Evolutionary conservation across 1,139 yeast species (phyloP), one percentile per base, ranked within the genome.

Genomic region (Yamadazyma blattariae): DNA sequence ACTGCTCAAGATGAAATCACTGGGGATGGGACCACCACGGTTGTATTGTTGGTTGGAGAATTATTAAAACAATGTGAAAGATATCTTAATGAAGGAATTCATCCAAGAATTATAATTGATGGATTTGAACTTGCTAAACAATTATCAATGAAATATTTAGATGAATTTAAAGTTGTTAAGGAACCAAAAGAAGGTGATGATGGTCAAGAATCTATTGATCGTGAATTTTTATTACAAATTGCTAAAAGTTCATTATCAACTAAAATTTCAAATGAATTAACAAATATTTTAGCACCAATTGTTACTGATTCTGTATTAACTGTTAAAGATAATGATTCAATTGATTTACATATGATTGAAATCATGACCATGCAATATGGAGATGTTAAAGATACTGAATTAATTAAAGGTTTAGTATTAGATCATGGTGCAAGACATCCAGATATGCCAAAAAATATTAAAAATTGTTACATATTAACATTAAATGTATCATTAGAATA

Each of bases 391-490:
- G 95, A 90, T 40, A 90, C 98, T 15, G 76, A 77, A 51, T 77
- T 94, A 45, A 71, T 94, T 46, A 81, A 77, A 51, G 99, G 99
- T 29, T 75, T 94, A 48, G 97, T 92, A 26, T 74, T 94, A 48
- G 99, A 94, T 58, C 99, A 94, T 58, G 99, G 99, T 44, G 97
- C 97, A 12, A 80, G 99, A 58, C 98, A 94, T 67, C 99, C 99
- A 28, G 98, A 92, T 61, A 94, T 94, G 99, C 98, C 98, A 39
- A 85, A 81, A 50, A 67, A 81, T 38, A 83, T 92, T 16, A 77
- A 78, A 47, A 87, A 92, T 60, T 96, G 97, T 2, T 71, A 78
- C 53, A 80, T 94, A 29, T 73, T 94, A 55, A 94, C 88, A 34
- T 73, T 94, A 52, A 94, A 94, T 59, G 98, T 94, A 30, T 86